Conservation (phyloP, 495 filamentous ascomycete genomes). For the Penicillium roqueforti region DNA sequence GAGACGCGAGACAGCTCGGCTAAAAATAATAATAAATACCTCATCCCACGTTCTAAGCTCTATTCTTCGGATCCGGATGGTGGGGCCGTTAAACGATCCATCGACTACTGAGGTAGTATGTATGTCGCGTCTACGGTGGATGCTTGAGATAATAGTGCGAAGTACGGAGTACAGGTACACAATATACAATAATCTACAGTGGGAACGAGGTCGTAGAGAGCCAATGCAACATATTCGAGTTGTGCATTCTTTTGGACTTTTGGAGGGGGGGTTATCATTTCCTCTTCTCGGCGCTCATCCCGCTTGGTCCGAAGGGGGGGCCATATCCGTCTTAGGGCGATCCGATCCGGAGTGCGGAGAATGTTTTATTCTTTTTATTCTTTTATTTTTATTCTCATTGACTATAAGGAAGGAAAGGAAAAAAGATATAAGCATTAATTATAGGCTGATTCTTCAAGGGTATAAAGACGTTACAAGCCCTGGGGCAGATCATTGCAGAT, state of each 20-base stretch:
- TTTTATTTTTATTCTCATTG: neutral
- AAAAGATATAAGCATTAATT: neutral
- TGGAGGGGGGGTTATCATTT: conserved; percentile 1
- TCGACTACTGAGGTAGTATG: neutral
- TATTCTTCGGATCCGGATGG: conserved; percentile 29
- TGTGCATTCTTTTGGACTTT: neutral
- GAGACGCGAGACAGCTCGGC: neutral
- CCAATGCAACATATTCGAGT: neutral
- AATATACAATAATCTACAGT: no score
- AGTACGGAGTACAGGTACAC: neutral
- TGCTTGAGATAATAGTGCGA: neutral
- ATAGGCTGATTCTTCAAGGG: neutral
- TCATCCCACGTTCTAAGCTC: conserved; percentile 12
- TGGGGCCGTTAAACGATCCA: conserved; percentile 28
- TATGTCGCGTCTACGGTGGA: neutral
- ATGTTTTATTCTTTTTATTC: neutral
- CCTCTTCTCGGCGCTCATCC: conserved; percentile 9
- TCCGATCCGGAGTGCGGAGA: conserved; percentile 19
- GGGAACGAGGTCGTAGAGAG: neutral
- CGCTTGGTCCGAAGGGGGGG: neutral
- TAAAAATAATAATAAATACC: conserved; percentile 1
- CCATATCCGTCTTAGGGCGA: conserved; percentile 7
- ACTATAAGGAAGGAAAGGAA: no score
- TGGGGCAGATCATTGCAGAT: conserved; percentile 19
- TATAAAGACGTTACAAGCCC: conserved; percentile 21